Evolutionary conservation across 768 basidiomycete genomes (phyloP).

Genomic region (Boletales sp.): DNA sequence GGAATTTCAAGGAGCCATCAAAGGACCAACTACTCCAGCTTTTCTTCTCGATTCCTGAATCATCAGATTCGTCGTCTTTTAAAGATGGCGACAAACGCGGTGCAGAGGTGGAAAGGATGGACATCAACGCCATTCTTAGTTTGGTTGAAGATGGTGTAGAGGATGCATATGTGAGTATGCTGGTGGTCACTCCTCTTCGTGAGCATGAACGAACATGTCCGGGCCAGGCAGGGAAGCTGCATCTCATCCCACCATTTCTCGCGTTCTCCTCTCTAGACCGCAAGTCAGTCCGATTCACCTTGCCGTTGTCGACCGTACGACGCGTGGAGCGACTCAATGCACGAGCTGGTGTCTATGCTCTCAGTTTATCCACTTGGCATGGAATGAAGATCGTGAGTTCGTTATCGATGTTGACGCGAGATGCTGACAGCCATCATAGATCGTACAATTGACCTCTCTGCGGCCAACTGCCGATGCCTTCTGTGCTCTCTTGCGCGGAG

Average conservation of each 20-base stretch:
- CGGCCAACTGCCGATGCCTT: constrained; percentile 92
- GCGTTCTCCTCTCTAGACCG: constrained; percentile 88
- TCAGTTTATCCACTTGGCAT: constrained; percentile 92
- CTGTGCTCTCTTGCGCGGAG: constrained; percentile 83
- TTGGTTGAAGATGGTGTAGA: constrained; percentile 76
- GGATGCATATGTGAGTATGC: constrained; percentile 81
- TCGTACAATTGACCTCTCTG: constrained; percentile 90
- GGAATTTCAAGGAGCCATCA: constrained; percentile 89
- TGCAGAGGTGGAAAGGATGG: constrained; percentile 63
- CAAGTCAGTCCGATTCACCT: constrained; percentile 86
- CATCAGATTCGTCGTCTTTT: constrained; percentile 13
- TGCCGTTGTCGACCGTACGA: constrained; percentile 89
- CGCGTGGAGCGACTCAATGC: constrained; percentile 93
- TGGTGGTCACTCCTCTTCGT: neutral
- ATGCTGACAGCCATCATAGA: constrained; percentile 30
- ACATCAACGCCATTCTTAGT: constrained; percentile 86
- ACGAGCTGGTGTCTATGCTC: constrained; percentile 92
- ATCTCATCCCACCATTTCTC: constrained; percentile 86
- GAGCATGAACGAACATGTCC: neutral
- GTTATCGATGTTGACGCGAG: constrained; percentile 1
- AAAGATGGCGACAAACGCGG: constrained; percentile 23
- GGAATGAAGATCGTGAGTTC: constrained; percentile 78
- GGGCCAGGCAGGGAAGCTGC: constrained; percentile 80
- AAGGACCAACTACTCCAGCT: constrained; percentile 81
- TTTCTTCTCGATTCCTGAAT: constrained; percentile 80